These are phyloP conservation scores for Trichoderma cornu-damae DNA, from an alignment of 2,329 filamentous ascomycete species.

Conservation along the genomic window DNA sequence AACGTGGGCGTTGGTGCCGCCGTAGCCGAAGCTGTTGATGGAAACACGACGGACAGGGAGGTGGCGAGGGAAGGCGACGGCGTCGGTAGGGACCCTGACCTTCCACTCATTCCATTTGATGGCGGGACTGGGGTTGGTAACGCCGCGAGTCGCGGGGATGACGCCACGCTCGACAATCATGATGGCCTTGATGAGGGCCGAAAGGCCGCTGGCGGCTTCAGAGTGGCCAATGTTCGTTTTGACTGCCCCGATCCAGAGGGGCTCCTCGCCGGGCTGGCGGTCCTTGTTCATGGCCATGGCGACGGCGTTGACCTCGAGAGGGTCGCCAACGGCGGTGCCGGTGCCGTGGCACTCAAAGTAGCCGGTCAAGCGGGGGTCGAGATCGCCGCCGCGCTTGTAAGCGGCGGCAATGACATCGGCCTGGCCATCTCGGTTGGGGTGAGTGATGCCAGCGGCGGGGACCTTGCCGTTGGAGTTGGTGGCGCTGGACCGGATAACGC, in stretches of 20 bases:
- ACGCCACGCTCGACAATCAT: slow-evolving; percentile 15
- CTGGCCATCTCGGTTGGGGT: slow-evolving; percentile 23
- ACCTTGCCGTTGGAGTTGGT: slow-evolving; percentile 24
- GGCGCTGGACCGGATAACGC: slow-evolving; percentile 23
- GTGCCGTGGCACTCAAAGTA: slow-evolving; percentile 47
- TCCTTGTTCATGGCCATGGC: slow-evolving; percentile 37
- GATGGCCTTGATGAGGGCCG: slow-evolving; percentile 27
- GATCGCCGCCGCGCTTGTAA: slow-evolving; percentile 14
- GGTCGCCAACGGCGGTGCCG: slow-evolving; percentile 49
- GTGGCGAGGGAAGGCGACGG: background rate
- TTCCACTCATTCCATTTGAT: background rate
- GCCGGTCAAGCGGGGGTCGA: slow-evolving; percentile 21
- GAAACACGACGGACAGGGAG: slow-evolving; percentile 5
- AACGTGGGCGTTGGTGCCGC: slow-evolving; percentile 17
- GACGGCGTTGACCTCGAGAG: slow-evolving; percentile 44
- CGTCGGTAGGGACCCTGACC: slow-evolving; percentile 8
- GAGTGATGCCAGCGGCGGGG: slow-evolving; percentile 24
- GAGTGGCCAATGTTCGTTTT: slow-evolving; percentile 28
- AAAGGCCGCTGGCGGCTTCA: slow-evolving; percentile 24
- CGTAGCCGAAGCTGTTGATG: slow-evolving; percentile 15
- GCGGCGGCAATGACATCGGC: slow-evolving; percentile 34
- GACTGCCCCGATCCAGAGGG: slow-evolving; percentile 28
- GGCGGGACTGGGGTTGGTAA: slow-evolving; percentile 22
- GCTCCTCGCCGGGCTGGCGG: slow-evolving; percentile 20
- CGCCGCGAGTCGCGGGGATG: background rate